Conservation (phyloP, 768 basidiomycete genomes). For the Tricholoma saponaceum region DNA sequence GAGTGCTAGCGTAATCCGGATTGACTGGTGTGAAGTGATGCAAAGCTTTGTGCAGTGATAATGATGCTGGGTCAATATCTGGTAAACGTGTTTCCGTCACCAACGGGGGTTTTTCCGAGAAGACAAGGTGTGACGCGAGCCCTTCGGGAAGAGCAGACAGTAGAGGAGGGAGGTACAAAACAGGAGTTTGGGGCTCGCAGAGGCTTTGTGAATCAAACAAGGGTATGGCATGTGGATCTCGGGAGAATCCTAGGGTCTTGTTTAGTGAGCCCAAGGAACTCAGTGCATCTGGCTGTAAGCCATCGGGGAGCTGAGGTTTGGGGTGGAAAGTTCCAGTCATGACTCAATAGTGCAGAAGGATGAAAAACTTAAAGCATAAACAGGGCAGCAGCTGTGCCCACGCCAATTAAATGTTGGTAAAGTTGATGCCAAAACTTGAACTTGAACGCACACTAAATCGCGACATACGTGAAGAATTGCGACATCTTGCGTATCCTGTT, state of each 20-base stretch:
- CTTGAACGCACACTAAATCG: neutral
- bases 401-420: neutral
- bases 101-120: constrained; percentile 37
- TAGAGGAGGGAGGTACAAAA: constrained; percentile 83
- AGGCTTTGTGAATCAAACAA: constrained; percentile 38
- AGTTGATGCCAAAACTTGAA: too few relatives aligned
- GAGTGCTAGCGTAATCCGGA: constrained; percentile 53
- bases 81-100: constrained; percentile 76
- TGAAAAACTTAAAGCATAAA: neutral
- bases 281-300: neutral
- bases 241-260: constrained; percentile 9
- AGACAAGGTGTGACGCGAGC: constrained; percentile 24
- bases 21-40: constrained; percentile 67
- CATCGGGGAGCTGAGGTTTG: neutral
- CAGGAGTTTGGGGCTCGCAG: constrained; percentile 35
- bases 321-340: neutral
- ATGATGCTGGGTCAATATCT: constrained; percentile 77
- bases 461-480: neutral
- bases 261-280: neutral
- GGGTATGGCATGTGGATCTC: constrained; percentile 56
- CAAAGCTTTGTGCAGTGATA: constrained; percentile 82
- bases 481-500: neutral
- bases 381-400: neutral
- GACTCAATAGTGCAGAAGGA: neutral
- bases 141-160: constrained; percentile 68